Conservation (phyloP, 2,329 filamentous ascomycete species). For the Aspergillus sp. region DNA sequence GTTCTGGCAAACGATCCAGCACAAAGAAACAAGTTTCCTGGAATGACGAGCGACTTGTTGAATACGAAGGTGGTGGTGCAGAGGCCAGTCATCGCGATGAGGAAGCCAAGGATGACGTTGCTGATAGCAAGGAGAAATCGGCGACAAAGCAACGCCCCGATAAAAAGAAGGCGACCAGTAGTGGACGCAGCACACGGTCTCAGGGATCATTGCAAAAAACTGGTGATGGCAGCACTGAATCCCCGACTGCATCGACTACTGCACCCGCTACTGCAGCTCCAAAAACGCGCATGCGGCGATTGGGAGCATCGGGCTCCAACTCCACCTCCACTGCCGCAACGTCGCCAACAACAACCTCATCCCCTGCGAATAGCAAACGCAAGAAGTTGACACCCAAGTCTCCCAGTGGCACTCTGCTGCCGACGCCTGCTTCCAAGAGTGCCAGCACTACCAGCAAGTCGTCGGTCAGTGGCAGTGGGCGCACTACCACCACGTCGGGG, state of each 20-base stretch:
- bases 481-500: constrained; percentile 9
- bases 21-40: constrained; percentile 31
- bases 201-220: constrained; percentile 13
- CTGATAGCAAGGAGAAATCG: constrained; percentile 8
- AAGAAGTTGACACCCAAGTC: constrained; percentile 32
- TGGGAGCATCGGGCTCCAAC: constrained; percentile 13
- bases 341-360: constrained; percentile 12
- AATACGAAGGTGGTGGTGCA: constrained; percentile 26
- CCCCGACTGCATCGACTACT: constrained; percentile 14
- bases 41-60: constrained; percentile 33
- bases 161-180: constrained; percentile 18
- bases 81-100: constrained; percentile 7
- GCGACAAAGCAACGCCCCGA: constrained; percentile 14
- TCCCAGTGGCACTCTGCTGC: constrained; percentile 17
- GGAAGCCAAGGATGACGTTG: constrained; percentile 16
- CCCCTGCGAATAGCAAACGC: constrained; percentile 16
- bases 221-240: constrained; percentile 9
- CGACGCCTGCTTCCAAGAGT: constrained; percentile 14
- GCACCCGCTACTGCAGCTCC: constrained; percentile 17
- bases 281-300: constrained; percentile 25
- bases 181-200: constrained; percentile 17
- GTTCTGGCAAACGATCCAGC: constrained; percentile 2
- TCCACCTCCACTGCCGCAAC: neutral
- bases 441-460: constrained; percentile 3
- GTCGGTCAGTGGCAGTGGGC: constrained; percentile 16